A percentile compares a stretch with the other conserved stretches of the same genome.
These are phyloP conservation scores for Alternaria atra DNA, from an alignment of 2,329 filamentous ascomycete species.

Conservation along the genomic window DNA sequence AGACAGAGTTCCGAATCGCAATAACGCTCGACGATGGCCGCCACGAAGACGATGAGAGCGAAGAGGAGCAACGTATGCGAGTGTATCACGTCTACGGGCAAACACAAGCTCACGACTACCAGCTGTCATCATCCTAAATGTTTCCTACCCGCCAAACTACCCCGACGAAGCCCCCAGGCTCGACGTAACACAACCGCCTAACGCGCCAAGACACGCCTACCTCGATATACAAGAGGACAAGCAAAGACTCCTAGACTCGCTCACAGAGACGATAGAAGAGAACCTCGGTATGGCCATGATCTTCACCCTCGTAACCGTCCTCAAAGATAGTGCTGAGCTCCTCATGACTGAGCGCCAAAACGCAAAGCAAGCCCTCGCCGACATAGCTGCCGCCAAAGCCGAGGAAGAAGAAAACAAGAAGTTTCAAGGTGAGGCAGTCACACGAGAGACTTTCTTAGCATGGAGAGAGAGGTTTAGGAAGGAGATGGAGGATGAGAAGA, in stretches of 20 bases:
- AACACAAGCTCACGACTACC: constrained; percentile 18
- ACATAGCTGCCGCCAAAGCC: constrained; percentile 66
- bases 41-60: constrained; percentile 63
- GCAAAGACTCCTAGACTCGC: constrained; percentile 71
- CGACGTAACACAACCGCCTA: constrained; percentile 78
- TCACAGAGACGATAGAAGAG: constrained; percentile 83
- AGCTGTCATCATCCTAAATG: constrained; percentile 79
- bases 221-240: constrained; percentile 86
- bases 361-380: constrained; percentile 64
- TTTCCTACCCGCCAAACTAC: constrained; percentile 89
- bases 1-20: constrained; percentile 86
- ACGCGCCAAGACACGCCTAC: constrained; percentile 73
- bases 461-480: constrained; percentile 82
- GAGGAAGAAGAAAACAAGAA: constrained; percentile 96
- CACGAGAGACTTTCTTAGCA: constrained; percentile 80
- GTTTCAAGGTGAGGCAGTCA: constrained; percentile 91
- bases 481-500: constrained; percentile 80
- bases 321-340: constrained; percentile 92
- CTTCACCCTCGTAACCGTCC: constrained; percentile 84
- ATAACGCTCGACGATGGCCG: constrained; percentile 79
- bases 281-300: constrained; percentile 98
- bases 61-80: constrained; percentile 61
- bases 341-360: constrained; percentile 78
- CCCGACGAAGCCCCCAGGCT: constrained; percentile 86
- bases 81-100: not conserved